These are phyloP conservation scores for Setaria viridis DNA, from an alignment of 202 grass and related monocot species.

Conservation along the genomic window DNA sequence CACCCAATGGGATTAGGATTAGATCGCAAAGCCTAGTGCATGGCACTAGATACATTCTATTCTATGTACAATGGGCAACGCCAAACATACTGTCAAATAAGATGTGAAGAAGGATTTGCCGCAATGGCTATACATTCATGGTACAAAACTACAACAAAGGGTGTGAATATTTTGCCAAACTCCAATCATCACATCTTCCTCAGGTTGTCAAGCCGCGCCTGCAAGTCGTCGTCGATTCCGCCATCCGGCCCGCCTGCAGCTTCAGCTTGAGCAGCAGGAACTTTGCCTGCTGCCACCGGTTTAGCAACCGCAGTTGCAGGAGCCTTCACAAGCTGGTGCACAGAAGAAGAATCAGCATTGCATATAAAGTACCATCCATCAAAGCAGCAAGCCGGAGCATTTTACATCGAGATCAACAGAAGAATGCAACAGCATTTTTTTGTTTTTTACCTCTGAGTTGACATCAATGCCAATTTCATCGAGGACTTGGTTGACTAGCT, in stretches of 20 bases:
- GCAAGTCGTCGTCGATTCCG: conserved; percentile 74
- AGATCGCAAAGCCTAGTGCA: background rate
- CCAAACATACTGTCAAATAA: conserved; percentile 6
- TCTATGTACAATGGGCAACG: conserved; percentile 28
- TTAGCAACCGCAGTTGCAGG: conserved; percentile 58
- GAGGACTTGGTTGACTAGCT: conserved; percentile 74
- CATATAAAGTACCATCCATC: background rate
- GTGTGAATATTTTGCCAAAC: conserved; percentile 10
- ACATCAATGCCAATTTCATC: conserved; percentile 82
- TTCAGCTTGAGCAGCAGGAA: conserved; percentile 74
- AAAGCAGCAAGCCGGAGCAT: background rate
- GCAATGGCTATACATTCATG: conserved; percentile 5
- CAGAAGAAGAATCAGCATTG: background rate
- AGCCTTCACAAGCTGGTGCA: conserved; percentile 65
- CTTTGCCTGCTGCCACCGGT: conserved; percentile 48
- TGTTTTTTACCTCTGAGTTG: conserved; percentile 66
- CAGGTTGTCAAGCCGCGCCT: conserved; percentile 75
- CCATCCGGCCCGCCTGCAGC: conserved; percentile 55
- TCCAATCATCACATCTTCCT: conserved; percentile 71
- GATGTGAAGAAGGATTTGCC: background rate
- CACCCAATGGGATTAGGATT: background rate
- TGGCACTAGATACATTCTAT: background rate
- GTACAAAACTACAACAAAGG: conserved; percentile 47
- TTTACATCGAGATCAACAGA: background rate
- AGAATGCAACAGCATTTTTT: background rate